Conservation (phyloP, 1,284 basidiomycete species). For the Inonotus hispidus region DNA sequence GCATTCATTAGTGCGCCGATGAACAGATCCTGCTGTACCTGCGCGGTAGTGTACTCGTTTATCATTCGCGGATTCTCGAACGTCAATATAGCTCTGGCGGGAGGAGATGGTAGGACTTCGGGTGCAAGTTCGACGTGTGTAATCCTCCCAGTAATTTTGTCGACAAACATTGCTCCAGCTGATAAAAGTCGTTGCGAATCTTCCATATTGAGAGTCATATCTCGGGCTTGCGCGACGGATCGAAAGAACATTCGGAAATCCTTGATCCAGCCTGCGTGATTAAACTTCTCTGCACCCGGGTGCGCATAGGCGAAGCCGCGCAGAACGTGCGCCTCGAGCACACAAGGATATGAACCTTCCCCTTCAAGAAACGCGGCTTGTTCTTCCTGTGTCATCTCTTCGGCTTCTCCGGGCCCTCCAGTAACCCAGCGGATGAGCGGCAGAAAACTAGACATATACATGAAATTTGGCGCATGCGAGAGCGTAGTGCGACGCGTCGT, state of each 20-base stretch:
- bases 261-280: conserved; percentile 17
- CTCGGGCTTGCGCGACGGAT: conserved; percentile 14
- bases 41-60: conserved; percentile 6
- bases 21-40: conserved; percentile 17
- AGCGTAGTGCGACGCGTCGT: conserved; percentile 17
- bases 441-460: conserved; percentile 17
- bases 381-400: conserved; percentile 11
- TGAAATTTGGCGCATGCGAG: conserved; percentile 17
- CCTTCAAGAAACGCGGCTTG: conserved; percentile 12
- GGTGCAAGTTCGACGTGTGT: conserved; percentile 14
- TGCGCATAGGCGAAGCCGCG: conserved; percentile 15
- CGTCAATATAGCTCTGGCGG: background rate
- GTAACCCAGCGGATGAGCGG: conserved; percentile 17
- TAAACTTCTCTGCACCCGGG: conserved; percentile 12
- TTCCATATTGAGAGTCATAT: conserved; percentile 11
- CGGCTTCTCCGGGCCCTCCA: conserved; percentile 8
- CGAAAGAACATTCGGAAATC: conserved; percentile 17
- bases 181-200: conserved; percentile 11
- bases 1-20: conserved; percentile 14
- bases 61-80: conserved; percentile 10
- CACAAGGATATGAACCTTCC: conserved; percentile 6
- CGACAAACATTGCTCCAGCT: conserved; percentile 13
- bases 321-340: conserved; percentile 15
- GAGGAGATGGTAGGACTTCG: background rate
- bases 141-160: conserved; percentile 11